Evolutionary conservation across 140 eudicot genomes (phyloP), one percentile per base, ranked within the genome.

Genomic region (Flaveria floridana): DNA sequence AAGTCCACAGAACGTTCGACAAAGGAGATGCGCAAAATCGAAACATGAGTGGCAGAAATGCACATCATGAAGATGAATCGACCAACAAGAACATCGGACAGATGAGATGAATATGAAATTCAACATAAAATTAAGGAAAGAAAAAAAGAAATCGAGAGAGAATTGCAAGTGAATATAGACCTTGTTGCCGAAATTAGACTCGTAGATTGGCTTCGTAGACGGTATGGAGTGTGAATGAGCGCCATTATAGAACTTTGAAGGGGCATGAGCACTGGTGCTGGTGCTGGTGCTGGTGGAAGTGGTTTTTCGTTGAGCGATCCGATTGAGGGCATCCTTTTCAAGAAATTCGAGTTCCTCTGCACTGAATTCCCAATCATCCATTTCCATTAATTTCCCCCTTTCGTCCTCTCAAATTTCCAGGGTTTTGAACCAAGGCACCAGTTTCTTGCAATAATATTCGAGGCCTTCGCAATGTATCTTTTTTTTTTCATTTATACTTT

Each of bases 321-420:
- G 88, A 64, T 64, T 67, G 25, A 87, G 47, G 59, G 96, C 96
- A 42, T 87, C 89, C 80, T 84, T 83, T 80, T 89, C 96, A 48
- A 89, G 86, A 28, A 66, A 73, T 16, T 89, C 96, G 7, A 87
- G 65, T 20, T 87, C 93, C 70, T 87, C 96, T 1, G 86, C 83
- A 72, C 90, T 89, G 20, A 89, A 72, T 6, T 68, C 87, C 93
- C 93, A 87, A 10, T 85, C 92, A 57, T 89, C 92, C 73, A 58
- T 42, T 30, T 78, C 81, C 83, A 71, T 61, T 63, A 8, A 19
- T 26, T 55, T 48, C 6, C 28, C 55, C 10, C 34, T 7, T 58
- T 80, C 58, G 3, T 7, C 9, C 3, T 64, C 55, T 12, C 65
- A 0, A 50, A 13, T 16, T 52, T 19, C 55, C 15, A 76, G 73